A percentile compares a stretch with the other conserved stretches of the same genome.
Conservation (phyloP, 2,329 filamentous ascomycete genomes). For the Albophoma yamanashiensis region DNA sequence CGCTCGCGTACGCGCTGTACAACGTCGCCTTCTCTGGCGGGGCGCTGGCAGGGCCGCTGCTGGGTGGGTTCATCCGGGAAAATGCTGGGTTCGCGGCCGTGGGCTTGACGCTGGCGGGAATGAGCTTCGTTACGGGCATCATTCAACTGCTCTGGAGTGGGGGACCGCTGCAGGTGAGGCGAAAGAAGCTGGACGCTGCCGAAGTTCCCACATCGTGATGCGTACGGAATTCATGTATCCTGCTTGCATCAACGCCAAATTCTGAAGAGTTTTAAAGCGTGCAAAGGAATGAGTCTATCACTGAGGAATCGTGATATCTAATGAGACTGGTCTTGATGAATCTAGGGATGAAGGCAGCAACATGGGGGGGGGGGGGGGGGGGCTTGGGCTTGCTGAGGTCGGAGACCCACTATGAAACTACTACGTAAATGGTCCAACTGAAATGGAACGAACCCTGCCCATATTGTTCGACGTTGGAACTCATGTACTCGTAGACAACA, state of each 20-base stretch:
- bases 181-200: background rate
- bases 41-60: slow-evolving; percentile 19
- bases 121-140: slow-evolving; percentile 16
- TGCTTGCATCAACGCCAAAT: background rate
- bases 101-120: slow-evolving; percentile 18
- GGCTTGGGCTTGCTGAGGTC: no score
- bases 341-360: background rate
- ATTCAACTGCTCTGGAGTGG: slow-evolving; percentile 18
- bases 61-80: slow-evolving; percentile 23
- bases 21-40: slow-evolving; percentile 23
- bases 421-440: background rate
- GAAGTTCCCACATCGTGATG: background rate
- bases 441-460: background rate
- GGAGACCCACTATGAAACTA: background rate
- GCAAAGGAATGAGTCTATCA: background rate
- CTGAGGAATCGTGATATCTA: background rate
- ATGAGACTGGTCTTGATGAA: background rate
- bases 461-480: background rate
- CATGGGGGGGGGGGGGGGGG: no score
- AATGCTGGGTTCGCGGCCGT: slow-evolving; percentile 20
- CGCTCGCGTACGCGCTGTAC: slow-evolving; percentile 23
- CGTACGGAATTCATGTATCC: background rate
- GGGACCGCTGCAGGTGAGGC: slow-evolving; percentile 6
- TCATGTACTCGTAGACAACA: no score
- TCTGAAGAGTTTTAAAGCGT: rapidly evolving